Evolutionary conservation across 164 flowering plant species (phyloP), one percentile per base, ranked within the genome.

Genomic region (Tetrastigma voinierianum): DNA sequence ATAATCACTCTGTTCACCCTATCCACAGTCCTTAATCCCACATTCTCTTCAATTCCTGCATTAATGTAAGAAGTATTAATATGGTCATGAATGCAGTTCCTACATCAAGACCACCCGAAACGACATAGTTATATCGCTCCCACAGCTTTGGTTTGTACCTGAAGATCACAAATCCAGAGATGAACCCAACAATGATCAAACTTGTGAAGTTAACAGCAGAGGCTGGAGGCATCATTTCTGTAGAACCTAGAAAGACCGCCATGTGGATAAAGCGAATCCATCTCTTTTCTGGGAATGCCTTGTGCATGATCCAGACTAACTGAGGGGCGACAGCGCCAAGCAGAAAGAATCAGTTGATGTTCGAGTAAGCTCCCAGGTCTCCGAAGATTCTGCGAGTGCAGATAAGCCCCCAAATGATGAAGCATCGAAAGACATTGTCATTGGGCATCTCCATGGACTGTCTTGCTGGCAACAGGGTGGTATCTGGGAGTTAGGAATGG

Each of bases 11-110:
- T n/a, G n/a, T n/a, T n/a, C n/a, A n/a, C n/a, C n/a, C n/a, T n/a
- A n/a, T n/a, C n/a, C n/a, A n/a, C n/a, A n/a, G n/a, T n/a, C n/a
- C n/a, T n/a, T n/a, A n/a, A n/a, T n/a, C n/a, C n/a, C n/a, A n/a
- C n/a, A n/a, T n/a, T n/a, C n/a, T n/a, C n/a, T n/a, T n/a, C n/a
- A n/a, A n/a, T n/a, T n/a, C n/a, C n/a, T n/a, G n/a, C n/a, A n/a
- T n/a, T n/a, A n/a, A n/a, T 0, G 67, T 4, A 11, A 76, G 17
- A 46, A 73, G 76, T 20, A 79, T 1, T 52, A 79, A 25, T 1
- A 79, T 10, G 1, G 79, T 73, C 75, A 79, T 68, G 58, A 79
- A 79, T 15, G 82, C 79, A 13, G 82, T 79, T n/a, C 82, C 82
- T 9, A 80, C 82, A 59, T 79, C 82, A 23, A 79, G 73, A 8